Percentiles rank a stretch among this genome's conserved stretches.
These are phyloP conservation scores for Penicillium sumatraense DNA, from an alignment of 2,329 filamentous ascomycete genomes.

Conservation along the genomic window DNA sequence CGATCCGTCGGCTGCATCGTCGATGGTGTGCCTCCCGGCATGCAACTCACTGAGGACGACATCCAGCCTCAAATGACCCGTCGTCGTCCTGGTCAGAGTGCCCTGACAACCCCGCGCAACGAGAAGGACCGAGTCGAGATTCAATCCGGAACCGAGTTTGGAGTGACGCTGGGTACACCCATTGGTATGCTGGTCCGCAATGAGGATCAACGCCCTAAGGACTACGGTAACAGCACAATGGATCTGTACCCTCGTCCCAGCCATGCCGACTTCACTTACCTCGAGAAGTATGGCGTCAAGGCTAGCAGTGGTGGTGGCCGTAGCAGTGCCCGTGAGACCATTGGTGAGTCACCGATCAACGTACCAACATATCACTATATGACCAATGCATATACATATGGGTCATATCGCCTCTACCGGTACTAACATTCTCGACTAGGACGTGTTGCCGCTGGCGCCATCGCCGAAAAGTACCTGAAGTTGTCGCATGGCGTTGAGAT, in stretches of 20 bases:
- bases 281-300: slow-evolving; percentile 96
- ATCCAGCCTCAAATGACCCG: slow-evolving; percentile 96
- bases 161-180: slow-evolving; percentile 86
- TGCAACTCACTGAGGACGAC: slow-evolving; percentile 80
- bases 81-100: slow-evolving; percentile 84
- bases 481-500: slow-evolving; percentile 86
- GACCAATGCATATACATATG: no score
- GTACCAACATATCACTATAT: not conserved
- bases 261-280: slow-evolving; percentile 96
- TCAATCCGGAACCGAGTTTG: slow-evolving; percentile 89
- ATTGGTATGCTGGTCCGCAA: slow-evolving; percentile 88
- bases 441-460: slow-evolving; percentile 86
- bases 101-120: slow-evolving; percentile 87
- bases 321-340: slow-evolving; percentile 92
- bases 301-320: slow-evolving; percentile 87
- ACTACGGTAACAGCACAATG: slow-evolving; percentile 90
- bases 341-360: slow-evolving; percentile 59
- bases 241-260: slow-evolving; percentile 87
- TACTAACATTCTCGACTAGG: slow-evolving; percentile 44
- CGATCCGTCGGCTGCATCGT: slow-evolving; percentile 92
- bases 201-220: slow-evolving; percentile 88
- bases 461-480: slow-evolving; percentile 89
- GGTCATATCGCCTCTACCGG: no score
- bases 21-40: slow-evolving; percentile 86
- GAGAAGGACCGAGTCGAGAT: slow-evolving; percentile 93